Evolutionary conservation across 2,329 filamentous ascomycete species (phyloP), one percentile per base, ranked within the genome.

Genomic region (Aspergillus latus): DNA sequence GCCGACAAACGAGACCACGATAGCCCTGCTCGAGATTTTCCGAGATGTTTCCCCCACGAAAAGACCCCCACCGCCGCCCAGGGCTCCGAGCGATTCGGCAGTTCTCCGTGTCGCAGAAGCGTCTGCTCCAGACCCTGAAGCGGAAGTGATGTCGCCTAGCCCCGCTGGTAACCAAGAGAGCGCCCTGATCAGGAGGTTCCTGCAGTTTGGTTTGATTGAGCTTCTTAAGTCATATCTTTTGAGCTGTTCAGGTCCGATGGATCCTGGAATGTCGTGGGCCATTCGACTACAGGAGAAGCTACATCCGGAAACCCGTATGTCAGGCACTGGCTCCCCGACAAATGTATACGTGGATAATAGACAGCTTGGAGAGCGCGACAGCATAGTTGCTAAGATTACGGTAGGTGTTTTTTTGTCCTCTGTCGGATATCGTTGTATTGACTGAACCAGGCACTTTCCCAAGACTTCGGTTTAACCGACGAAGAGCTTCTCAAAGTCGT

Each of bases 171-270:
- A 67, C 16, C 77, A 79, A 43, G 85, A 88, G 62, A 68, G 71
- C 0, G 75, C 72, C 0, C 72, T 87, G 62, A 79, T 81, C 49
- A 75, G 74, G 39, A 80, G 79, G 49, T 76, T 87, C 3, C 66
- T 86, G n/a, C 84, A 87, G 59, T 84, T 85, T 15, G 85, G 86
- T 56, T 67, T 86, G 10, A 81, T 85, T 2, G 84, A 87, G 61
- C 67, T 86, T 9, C 68, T 86, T 6, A 85, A 88, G 62, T 82
- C 84, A 21, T 87, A 85, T 56, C 69, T 86, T 48, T 67, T 83
- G 57, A 72, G 67, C 46, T 68, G 74, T 37, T 69, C 70, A 0
- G 54, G 66, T 16, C 68, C 70, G 10, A 62, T 70, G 44, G 71
- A 74, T 11, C 68, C 72, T 0, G 75, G 73, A 1, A 71, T 79